phyloP scores from a whole-genome alignment of 139 green algal species.

The Chlamydomonas sphaeroides region DNA sequence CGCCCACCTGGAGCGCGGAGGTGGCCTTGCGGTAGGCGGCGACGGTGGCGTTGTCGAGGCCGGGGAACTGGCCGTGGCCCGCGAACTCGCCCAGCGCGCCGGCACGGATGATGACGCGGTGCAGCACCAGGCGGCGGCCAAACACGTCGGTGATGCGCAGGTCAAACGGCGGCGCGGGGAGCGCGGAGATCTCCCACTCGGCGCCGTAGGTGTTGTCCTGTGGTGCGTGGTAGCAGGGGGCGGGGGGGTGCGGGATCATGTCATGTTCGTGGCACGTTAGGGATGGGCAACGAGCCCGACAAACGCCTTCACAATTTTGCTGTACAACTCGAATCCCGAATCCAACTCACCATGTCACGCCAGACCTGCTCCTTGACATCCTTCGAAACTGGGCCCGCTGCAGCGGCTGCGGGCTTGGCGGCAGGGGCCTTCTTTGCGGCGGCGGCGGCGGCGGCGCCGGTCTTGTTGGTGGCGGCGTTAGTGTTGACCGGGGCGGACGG shows the following conservation, averaged over 20 bases:
- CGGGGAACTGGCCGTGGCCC: slow-evolving; percentile 7
- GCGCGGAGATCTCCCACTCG: neutral
- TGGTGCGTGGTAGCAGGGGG: too few species aligned
- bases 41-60: slow-evolving; percentile 6
- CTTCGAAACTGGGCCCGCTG: too few species aligned
- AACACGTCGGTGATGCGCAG: slow-evolving; percentile 22
- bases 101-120: neutral
- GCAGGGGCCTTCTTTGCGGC: neutral
- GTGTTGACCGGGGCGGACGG: neutral
- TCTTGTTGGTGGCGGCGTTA: neutral
- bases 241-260: too few species aligned
- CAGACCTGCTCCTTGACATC: neutral
- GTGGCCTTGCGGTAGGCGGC: neutral
- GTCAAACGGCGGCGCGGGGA: slow-evolving; percentile 27
- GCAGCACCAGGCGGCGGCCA: slow-evolving; percentile 13
- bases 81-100: slow-evolving; percentile 20
- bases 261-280: too few species aligned
- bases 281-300: too few species aligned
- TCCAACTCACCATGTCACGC: slow-evolving; percentile 10
- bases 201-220: slow-evolving; percentile 38
- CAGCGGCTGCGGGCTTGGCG: neutral
- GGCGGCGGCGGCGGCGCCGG: neutral
- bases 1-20: too few species aligned
- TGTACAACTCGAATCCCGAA: too few species aligned
- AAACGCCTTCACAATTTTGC: too few species aligned